Evolutionary conservation across 257 asterid species (phyloP), one percentile per base, ranked within the genome.

Genomic region (Echites panduratus): DNA sequence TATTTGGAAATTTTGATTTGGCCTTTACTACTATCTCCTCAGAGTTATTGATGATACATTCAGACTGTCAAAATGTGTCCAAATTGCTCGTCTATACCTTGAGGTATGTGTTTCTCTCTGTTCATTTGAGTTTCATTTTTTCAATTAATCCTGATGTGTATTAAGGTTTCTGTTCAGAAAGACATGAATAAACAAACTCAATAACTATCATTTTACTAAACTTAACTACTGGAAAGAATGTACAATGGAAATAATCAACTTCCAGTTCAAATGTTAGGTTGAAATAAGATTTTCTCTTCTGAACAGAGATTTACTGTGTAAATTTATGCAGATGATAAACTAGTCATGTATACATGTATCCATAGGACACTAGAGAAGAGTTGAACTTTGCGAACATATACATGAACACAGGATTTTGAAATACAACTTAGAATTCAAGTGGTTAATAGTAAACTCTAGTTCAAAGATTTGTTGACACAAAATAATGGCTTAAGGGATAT

Each of bases 11-110:
- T 29, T 72, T 59, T 79, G 26, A 77, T 38, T 41, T 47, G 38
- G 12, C 41, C 11, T 47, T 73, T 47, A 66, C 64, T 70, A 74
- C 66, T 69, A n/a, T 73, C 32, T 80, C 76, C 74, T 76, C 88
- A 95, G 99, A 80, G 98, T 82, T 72, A 89, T 95, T 79, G 99
- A 95, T 81, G 98, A 95, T 72, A 80, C 88, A 75, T 95, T 92
- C 77, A 92, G 86, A 82, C 85, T 92, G 68, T 88, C 98, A 72
- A 95, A 92, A 79, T 89, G 99, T 79, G 98, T 92, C 66, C 97
- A 95, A 81, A 92, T 95, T 83, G 96, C 98, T 43, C 91, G 97
- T 63, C 93, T 95, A 22, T 95, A 95, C 85, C 97, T 95, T 56
- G 97, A 95, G 98, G 98, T 90, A 77, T 70, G 78, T 75, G 22